Evolutionary conservation across 2,329 filamentous ascomycete species (phyloP), one percentile per base, ranked within the genome.

Genomic region (Penicillium sp.): DNA sequence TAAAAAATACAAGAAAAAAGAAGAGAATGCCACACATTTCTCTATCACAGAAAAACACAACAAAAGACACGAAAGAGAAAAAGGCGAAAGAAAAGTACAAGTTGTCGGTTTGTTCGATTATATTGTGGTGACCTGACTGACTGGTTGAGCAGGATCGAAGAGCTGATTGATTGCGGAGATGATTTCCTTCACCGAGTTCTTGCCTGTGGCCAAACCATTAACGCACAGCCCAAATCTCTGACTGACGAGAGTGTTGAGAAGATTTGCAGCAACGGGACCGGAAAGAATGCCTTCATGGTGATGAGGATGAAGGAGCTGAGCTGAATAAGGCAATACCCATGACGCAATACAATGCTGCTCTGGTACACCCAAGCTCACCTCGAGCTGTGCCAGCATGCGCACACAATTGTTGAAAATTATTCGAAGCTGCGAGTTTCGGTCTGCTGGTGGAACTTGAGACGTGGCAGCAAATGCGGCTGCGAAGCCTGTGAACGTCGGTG

Each of bases 141-240:
- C 9, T 14, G 42, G 42, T 14, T 53, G 45, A 48, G 23, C 40
- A 35, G 40, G 16, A 14, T 60, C 55, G 16, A 60, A 30, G 30
- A 55, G 23, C 47, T 56, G 55, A 33, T 52, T 55, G 23, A 60
- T 58, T 18, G 55, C 38, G 11, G 54, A 38, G 7, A 60, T 50
- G 9, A 58, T 46, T 23, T 58, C 55, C 48, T 58, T 55, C 52
- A 60, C 46, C 23, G 56, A 47, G 23, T 58, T 58, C 26, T 55
- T 50, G 9, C 42, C 52, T 11, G 52, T 58, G n/a, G 51, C 52
- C 51, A 60, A 24, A 18, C 56, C 56, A 14, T 58, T 58, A 16
- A 58, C 56, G 28, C 56, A 58, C 46, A 58, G 5, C 12, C 50
- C 56, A 9, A 58, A 58, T 14, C 40, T 53, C n/a, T 58, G 56